phyloP scores from a whole-genome alignment of 495 filamentous ascomycete species.

The Glarea lozoyensis region DNA sequence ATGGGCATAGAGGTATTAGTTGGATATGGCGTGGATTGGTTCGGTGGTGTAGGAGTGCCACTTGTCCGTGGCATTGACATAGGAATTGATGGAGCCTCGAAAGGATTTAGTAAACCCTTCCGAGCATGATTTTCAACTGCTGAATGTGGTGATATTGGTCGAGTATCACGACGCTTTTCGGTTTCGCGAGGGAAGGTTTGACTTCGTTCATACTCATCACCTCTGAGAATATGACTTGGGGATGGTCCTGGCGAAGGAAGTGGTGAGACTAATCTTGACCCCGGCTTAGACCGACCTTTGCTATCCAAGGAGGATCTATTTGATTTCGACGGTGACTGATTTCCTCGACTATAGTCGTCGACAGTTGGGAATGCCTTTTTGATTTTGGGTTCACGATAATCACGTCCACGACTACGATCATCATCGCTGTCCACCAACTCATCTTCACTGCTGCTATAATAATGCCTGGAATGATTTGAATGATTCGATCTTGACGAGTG shows the following conservation, averaged over 20 bases:
- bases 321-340: constrained; percentile 8
- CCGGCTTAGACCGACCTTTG: constrained; percentile 7
- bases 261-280: constrained; percentile 15
- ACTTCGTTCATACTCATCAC: constrained; percentile 11
- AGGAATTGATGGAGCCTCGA: constrained; percentile 3
- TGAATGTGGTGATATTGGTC: constrained; percentile 14
- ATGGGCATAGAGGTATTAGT: constrained; percentile 8
- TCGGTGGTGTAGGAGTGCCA: constrained; percentile 2
- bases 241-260: constrained; percentile 19
- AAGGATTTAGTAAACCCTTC: constrained; percentile 10
- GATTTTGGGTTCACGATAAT: neutral
- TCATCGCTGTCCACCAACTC: constrained; percentile 16
- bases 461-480: constrained; percentile 7
- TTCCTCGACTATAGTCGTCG: constrained; percentile 2
- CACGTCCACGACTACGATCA: constrained; percentile 4
- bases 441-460: constrained; percentile 19
- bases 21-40: constrained; percentile 5
- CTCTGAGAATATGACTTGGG: constrained; percentile 10
- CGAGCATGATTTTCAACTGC: constrained; percentile 8
- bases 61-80: constrained; percentile 10
- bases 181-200: constrained; percentile 5
- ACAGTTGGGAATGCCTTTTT: neutral
- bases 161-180: constrained; percentile 1
- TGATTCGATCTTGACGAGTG: constrained; percentile 12
- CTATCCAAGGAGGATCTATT: constrained; percentile 8